phyloP scores from a whole-genome alignment of 106 monocot genomes.

The Iris macrosiphon region DNA sequence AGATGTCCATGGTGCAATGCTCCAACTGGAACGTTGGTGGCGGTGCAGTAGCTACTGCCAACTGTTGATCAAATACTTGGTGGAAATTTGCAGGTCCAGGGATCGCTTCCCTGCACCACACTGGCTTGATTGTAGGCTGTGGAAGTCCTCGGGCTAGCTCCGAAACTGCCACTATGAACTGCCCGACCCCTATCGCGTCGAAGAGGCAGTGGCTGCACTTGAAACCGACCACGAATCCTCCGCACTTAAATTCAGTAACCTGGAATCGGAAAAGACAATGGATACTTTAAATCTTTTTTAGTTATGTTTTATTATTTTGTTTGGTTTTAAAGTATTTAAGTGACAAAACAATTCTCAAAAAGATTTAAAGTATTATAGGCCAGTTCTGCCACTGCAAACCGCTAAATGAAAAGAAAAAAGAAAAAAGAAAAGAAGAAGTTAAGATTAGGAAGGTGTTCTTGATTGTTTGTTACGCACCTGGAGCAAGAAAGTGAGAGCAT shows the following conservation, averaged over 20 bases:
- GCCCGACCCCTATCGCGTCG: slow-evolving; percentile 19
- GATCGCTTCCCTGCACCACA: slow-evolving; percentile 16
- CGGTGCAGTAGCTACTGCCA: slow-evolving; percentile 21
- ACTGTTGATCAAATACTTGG: background rate
- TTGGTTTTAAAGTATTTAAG: no score
- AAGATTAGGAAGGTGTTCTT: background rate
- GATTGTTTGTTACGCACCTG: background rate
- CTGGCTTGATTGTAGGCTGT: slow-evolving; percentile 1
- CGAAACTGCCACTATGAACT: slow-evolving; percentile 14
- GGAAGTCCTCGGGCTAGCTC: slow-evolving; percentile 22
- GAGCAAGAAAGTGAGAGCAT: background rate
- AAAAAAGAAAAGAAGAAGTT: background rate
- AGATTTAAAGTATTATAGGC: no score
- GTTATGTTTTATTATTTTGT: no score
- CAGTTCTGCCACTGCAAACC: no score
- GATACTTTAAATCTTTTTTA: no score
- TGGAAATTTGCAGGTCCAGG: slow-evolving; percentile 4
- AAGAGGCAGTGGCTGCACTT: slow-evolving; percentile 16
- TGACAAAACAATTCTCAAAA: no score
- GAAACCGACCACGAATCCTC: slow-evolving; percentile 20
- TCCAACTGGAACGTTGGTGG: background rate
- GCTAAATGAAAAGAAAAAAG: background rate
- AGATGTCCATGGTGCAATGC: background rate
- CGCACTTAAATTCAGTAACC: slow-evolving; percentile 26
- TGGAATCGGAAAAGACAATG: slow-evolving; percentile 9